Evolutionary conservation across 148 eudicot genomes (phyloP).

Genomic region (Amaranthus cruentus): DNA sequence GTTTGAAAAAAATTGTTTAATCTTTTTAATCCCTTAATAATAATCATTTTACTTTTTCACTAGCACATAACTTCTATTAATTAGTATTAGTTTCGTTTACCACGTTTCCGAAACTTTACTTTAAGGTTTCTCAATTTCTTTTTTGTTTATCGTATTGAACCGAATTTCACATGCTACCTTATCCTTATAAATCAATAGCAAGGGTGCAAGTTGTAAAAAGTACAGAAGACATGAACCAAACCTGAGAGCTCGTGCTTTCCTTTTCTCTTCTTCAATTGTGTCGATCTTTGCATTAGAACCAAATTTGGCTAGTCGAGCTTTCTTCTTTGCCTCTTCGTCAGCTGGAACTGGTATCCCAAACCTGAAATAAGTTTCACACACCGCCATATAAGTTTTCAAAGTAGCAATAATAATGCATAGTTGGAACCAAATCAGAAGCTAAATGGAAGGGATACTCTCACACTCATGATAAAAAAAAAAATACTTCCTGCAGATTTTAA

Average conservation of each 20-base stretch:
- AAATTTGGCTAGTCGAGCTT: conserved; percentile 74
- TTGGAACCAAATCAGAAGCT: neutral
- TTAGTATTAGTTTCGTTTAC: no score
- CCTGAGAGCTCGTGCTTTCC: conserved; percentile 92
- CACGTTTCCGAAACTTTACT: no score
- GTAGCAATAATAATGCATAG: neutral
- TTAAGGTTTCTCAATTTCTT: no score
- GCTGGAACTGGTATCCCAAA: conserved; percentile 52
- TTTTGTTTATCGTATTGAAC: no score
- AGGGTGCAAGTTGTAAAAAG: neutral
- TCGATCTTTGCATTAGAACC: conserved; percentile 44
- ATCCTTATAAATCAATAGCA: neutral
- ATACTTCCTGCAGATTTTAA: no score
- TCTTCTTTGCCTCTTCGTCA: conserved; percentile 80
- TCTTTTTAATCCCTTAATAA: no score
- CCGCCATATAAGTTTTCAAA: neutral
- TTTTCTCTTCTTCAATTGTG: conserved; percentile 73
- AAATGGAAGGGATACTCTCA: neutral
- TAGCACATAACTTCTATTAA: no score
- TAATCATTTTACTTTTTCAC: no score
- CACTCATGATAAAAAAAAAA: no score
- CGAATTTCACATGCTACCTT: neutral
- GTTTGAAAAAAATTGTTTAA: no score
- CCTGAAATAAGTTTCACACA: conserved; percentile 33
- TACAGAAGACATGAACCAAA: conserved; percentile 19